phyloP scores from a whole-genome alignment of 352 stramenopile genomes.

The Globisporangium emineosum region DNA sequence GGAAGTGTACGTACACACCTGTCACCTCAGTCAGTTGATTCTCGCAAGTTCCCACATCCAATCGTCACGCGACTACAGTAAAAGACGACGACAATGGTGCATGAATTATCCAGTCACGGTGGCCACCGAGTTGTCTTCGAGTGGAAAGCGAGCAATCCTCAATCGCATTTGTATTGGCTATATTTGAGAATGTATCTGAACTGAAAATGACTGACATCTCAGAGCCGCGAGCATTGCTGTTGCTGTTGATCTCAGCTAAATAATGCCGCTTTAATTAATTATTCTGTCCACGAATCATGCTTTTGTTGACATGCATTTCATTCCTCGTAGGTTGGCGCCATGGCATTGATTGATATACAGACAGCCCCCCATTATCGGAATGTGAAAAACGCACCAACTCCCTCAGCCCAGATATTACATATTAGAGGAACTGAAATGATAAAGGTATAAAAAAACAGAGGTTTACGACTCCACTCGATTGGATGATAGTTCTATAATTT shows the following conservation, averaged over 20 bases:
- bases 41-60: neutral
- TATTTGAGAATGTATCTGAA: too few species aligned
- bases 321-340: too few species aligned
- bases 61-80: neutral
- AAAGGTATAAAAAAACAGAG: conserved; percentile 7
- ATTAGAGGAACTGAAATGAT: conserved; percentile 5
- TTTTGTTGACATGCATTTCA: too few species aligned
- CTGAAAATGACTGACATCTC: too few species aligned
- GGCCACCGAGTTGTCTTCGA: neutral
- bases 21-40: neutral
- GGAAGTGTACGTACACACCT: neutral
- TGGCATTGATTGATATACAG: too few species aligned
- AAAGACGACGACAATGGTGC: neutral
- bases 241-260: too few species aligned
- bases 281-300: too few species aligned
- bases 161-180: neutral
- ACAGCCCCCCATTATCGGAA: neutral
- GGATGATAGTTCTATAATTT: neutral
- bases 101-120: neutral
- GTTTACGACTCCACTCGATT: neutral
- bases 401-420: conserved; percentile 2
- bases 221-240: too few species aligned
- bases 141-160: neutral
- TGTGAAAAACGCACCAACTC: conserved; percentile 2
- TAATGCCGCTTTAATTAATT: too few species aligned